phyloP scores from a whole-genome alignment of 2,329 filamentous ascomycete species.

The Aphanocladium album region DNA sequence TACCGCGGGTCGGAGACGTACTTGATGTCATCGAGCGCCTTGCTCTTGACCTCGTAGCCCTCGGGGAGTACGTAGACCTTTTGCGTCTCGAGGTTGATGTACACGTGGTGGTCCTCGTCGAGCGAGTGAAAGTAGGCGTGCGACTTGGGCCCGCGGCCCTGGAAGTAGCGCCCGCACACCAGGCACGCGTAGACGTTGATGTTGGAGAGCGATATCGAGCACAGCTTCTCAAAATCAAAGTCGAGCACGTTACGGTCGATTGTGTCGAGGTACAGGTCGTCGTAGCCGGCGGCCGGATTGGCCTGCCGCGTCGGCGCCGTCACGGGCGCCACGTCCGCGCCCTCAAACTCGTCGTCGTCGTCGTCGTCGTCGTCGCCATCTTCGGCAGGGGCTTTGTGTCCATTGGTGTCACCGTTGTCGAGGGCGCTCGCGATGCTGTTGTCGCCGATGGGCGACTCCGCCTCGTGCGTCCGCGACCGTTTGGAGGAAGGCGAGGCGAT shows the following conservation, averaged over 20 bases:
- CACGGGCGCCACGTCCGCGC: constrained; percentile 29
- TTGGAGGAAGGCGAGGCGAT: constrained; percentile 56
- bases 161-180: constrained; percentile 96
- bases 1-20: constrained; percentile 92
- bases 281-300: constrained; percentile 81
- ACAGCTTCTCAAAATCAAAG: constrained; percentile 98
- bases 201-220: constrained; percentile 91
- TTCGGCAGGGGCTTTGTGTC: constrained; percentile 21
- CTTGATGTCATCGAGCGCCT: constrained; percentile 95
- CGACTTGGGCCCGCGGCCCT: constrained; percentile 87
- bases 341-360: constrained; percentile 37
- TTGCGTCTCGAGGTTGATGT: constrained; percentile 94
- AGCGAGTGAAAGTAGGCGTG: constrained; percentile 97
- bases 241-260: constrained; percentile 90
- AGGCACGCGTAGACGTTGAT: constrained; percentile 99
- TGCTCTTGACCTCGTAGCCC: constrained; percentile 93
- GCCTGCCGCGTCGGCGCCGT: constrained; percentile 60
- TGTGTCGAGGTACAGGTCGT: constrained; percentile 95
- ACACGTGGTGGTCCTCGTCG: constrained; percentile 93
- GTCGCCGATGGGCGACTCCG: constrained; percentile 31
- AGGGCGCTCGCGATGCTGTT: constrained; percentile 27
- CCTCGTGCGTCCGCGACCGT: constrained; percentile 48
- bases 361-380: constrained; percentile 24
- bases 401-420: constrained; percentile 27
- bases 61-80: constrained; percentile 90